Base-by-base conservation (phyloP, 768 basidiomycete genomes). In the Neoboletus magnificus region DNA sequence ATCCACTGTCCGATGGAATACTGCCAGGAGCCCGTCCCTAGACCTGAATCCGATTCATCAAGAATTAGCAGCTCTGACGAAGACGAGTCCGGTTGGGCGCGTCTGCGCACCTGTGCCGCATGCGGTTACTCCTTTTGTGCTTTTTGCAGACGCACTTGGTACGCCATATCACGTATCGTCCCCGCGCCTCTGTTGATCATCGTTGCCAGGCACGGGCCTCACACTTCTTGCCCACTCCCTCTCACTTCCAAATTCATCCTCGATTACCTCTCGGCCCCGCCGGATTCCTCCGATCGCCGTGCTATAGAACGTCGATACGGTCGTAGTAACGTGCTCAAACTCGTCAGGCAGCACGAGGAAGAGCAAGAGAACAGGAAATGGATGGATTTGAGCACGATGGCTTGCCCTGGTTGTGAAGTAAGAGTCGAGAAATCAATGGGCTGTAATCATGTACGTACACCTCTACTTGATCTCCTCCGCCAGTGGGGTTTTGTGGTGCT, bases 121-220 rank as follows among this genome's bases (percentile, higher is more conserved):
- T 96, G 93, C 67, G 74, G 74, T 5, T 94, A 82, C 71, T 85
- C 86, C 0, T 95, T 95, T 67, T 95, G 93, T 70, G 80, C 83
- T 4, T 87, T 88, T 61, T 97, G 93, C 67, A 81, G 79, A 59
- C 80, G 84, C 42, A 87, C 89, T 47, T 96, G 93, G 90, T 88
- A 64, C 59, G 78, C 50, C 22, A 3, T n/a, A n/a, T 47, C 33
- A 32, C 6, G 23, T 7, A 46, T 20, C 27, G 1, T 42, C 36
- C 6, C 50, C 36, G 12, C 48, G 20, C n/a, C 29, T 52, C 48
- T 47, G 46, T 60, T 57, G 15, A 48, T 57, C 1, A 53, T 54
- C 57, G n/a, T 42, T 22, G 11, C 20, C 55, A 91, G 89, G 93
- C 93, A 96, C 67, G 93, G 93, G 2, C 84, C 89, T 2, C 79